Base-by-base conservation (phyloP, 495 filamentous ascomycete genomes). In the Glarea lozoyensis region DNA sequence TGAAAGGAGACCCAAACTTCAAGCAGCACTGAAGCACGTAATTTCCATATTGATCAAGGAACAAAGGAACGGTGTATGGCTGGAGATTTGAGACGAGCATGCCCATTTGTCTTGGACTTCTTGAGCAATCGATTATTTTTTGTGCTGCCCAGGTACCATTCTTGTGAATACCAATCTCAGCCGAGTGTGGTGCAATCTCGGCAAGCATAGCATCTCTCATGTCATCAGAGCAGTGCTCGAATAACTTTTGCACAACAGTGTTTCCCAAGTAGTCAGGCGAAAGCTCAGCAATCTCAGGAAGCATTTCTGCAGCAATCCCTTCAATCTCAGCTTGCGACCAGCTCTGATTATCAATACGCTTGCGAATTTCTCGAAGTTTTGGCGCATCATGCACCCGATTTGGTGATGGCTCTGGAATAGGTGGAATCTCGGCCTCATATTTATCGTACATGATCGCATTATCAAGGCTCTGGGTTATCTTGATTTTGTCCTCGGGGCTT, bases 121-220 rank as follows among this genome's bases (percentile, higher is more conserved):
- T 82, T 49, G 86, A 85, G 15, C 94, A 87, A 61, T 98, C 92
- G 50, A 97, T 96, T 53, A 98, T 97, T 75, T 97, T 98, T 63
- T 98, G 92, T 0, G 89, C 92, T 43, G 92, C 92, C 92, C 92
- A 98, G 4, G 92, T 98, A 31, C 92, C 92, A 53, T 98, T 98
- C 71, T 98, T 98, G 72, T 98, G 92, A 27, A 95, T 79, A 42
- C 92, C 92, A 61, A 97, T 95, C 60, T 97, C 89, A 13, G 88
- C 88, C 55, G 97, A 74, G 60, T 95, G 89, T 42, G 88, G 89
- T 10, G 86, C 73, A 48, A 97, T 90, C 55, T 93, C 79, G 7
- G 64, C 59, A 24, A 98, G 72, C 93, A 98, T 98, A 30, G 82
- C 78, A 64, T 95, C 87, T 55, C 93, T 88, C 35, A 88, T 78